Conservation (phyloP, 2,329 filamentous ascomycete species). For the Apiospora pterosperma region DNA sequence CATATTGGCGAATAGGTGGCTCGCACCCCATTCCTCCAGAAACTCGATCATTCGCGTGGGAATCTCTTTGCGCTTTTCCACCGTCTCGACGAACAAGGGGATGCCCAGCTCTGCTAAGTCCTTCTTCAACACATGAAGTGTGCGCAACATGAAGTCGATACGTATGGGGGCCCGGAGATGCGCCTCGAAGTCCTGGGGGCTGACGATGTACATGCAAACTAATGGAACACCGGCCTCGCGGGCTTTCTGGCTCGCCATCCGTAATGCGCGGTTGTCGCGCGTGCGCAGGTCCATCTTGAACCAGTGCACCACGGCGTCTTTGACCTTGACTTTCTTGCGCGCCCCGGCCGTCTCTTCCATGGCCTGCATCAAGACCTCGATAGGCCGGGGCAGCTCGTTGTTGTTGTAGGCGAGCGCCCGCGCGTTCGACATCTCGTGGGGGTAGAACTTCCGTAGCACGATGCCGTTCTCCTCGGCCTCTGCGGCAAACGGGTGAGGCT, state of each 20-base stretch:
- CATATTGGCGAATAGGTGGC: slow-evolving; percentile 76
- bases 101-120: slow-evolving; percentile 72
- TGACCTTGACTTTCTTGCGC: slow-evolving; percentile 49
- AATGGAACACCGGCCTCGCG: slow-evolving; percentile 67
- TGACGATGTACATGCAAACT: slow-evolving; percentile 74
- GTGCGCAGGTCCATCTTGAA: slow-evolving; percentile 80
- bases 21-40: slow-evolving; percentile 68
- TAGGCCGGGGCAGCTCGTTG: slow-evolving; percentile 68
- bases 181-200: slow-evolving; percentile 80
- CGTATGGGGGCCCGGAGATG: slow-evolving; percentile 70
- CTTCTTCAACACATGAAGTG: slow-evolving; percentile 58
- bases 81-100: slow-evolving; percentile 71
- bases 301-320: slow-evolving; percentile 77
- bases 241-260: slow-evolving; percentile 63
- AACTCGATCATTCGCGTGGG: slow-evolving; percentile 60
- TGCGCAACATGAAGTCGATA: slow-evolving; percentile 79
- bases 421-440: slow-evolving; percentile 78
- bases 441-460: slow-evolving; percentile 74
- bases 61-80: slow-evolving; percentile 62
- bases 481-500: slow-evolving; percentile 43
- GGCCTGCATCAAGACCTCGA: slow-evolving; percentile 62
- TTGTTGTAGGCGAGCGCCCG: slow-evolving; percentile 71
- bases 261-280: slow-evolving; percentile 69
- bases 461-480: slow-evolving; percentile 55
- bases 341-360: slow-evolving; percentile 56